A percentile compares a stretch with the other conserved stretches of the same genome.
Conservation (phyloP, 1,284 basidiomycete species). For the Cryptococcus sp. region DNA sequence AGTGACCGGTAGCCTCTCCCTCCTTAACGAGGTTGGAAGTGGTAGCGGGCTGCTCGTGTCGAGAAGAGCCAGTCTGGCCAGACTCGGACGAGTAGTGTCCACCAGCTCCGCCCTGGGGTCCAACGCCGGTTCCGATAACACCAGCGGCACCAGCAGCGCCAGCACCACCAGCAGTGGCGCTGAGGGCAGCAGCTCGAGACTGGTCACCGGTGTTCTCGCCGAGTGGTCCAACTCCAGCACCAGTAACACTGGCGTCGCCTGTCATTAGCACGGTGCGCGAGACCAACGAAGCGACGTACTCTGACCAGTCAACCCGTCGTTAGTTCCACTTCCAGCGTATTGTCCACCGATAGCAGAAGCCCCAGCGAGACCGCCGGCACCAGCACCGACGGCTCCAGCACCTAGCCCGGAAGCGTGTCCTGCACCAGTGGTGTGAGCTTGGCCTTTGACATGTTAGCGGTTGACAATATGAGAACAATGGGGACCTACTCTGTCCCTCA, state of each 20-base stretch:
- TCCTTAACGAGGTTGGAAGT: neutral
- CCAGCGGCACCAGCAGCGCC: constrained; percentile 12
- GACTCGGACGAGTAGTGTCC: constrained; percentile 11
- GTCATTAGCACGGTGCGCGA: neutral
- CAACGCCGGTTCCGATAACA: constrained; percentile 5
- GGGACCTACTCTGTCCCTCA: constrained; percentile 34
- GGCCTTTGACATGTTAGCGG: constrained; percentile 10
- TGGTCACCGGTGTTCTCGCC: constrained; percentile 19
- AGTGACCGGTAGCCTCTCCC: constrained; percentile 5
- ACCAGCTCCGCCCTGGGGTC: constrained; percentile 15
- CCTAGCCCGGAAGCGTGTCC: neutral
- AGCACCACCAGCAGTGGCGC: constrained; percentile 16
- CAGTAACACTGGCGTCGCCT: constrained; percentile 12
- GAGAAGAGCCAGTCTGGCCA: neutral
- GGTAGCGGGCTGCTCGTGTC: neutral
- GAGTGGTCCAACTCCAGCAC: constrained; percentile 22
- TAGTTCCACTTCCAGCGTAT: constrained; percentile 28
- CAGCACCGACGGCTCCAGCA: neutral
- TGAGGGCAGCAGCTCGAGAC: constrained; percentile 9
- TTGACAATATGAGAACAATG: neutral
- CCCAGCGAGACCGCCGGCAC: neutral
- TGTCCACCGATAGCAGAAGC: constrained; percentile 19
- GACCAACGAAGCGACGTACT: constrained; percentile 25
- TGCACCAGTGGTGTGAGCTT: constrained; percentile 14
- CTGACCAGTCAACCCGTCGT: constrained; percentile 30